These are phyloP conservation scores for Neurospora tetraspora DNA, from an alignment of 495 filamentous ascomycete genomes.

Conservation along the genomic window DNA sequence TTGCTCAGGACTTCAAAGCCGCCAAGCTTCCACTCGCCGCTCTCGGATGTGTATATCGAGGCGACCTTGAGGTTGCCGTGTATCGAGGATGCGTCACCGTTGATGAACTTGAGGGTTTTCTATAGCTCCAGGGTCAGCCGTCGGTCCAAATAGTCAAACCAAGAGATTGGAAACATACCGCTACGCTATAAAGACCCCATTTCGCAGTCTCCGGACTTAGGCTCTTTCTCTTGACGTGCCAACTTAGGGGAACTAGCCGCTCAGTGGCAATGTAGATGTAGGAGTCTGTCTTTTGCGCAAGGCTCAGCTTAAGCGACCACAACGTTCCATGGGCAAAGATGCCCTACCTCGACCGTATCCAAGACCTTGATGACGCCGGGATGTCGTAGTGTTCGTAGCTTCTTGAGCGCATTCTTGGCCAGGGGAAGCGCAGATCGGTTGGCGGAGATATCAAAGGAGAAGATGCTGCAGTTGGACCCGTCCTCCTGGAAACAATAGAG, in stretches of 20 bases:
- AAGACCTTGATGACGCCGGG: slow-evolving; percentile 88
- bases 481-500: slow-evolving; percentile 56
- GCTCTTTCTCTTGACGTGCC: slow-evolving; percentile 77
- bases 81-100: slow-evolving; percentile 81
- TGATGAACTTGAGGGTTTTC: slow-evolving; percentile 92
- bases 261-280: slow-evolving; percentile 96
- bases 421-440: slow-evolving; percentile 74
- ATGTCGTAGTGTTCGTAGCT: slow-evolving; percentile 83
- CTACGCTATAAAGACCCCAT: slow-evolving; percentile 84
- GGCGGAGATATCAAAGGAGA: slow-evolving; percentile 77
- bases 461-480: slow-evolving; percentile 86
- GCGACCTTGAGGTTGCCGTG: slow-evolving; percentile 78
- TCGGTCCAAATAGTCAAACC: not conserved
- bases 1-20: slow-evolving; percentile 91
- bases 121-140: slow-evolving; percentile 22
- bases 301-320: slow-evolving; percentile 7
- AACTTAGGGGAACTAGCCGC: slow-evolving; percentile 69
- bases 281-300: slow-evolving; percentile 59
- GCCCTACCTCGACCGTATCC: slow-evolving; percentile 83
- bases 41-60: slow-evolving; percentile 85
- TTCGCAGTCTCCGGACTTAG: slow-evolving; percentile 82
- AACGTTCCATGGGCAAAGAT: not conserved
- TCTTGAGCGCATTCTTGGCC: slow-evolving; percentile 85
- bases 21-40: slow-evolving; percentile 93
- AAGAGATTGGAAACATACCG: slow-evolving; percentile 42